phyloP scores from a whole-genome alignment of 306 rosid genomes.

The Lotus japonicus region DNA sequence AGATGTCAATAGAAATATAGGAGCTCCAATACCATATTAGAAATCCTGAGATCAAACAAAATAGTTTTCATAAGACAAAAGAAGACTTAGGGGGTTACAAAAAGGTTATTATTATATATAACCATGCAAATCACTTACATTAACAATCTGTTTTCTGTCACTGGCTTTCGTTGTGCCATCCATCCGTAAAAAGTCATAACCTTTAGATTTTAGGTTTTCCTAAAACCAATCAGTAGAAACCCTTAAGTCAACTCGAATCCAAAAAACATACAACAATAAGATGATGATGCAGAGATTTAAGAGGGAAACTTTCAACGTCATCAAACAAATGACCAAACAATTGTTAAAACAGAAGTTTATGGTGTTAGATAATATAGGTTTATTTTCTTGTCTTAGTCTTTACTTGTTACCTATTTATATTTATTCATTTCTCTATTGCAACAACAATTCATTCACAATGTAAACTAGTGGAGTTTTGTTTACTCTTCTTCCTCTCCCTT shows the following conservation, averaged over 20 bases:
- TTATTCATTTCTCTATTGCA: no score
- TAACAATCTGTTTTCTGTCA: constrained; percentile 65
- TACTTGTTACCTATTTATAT: no score
- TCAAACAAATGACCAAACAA: not conserved
- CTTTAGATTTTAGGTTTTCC: constrained; percentile 57
- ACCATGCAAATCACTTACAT: constrained; percentile 46
- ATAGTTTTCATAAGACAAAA: not conserved
- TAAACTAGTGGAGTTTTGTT: no score
- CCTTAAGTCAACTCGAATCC: not conserved
- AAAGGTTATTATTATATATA: not conserved
- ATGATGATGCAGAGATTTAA: not conserved
- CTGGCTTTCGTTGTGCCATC: constrained; percentile 89
- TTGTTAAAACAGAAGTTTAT: not conserved
- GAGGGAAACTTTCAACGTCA: not conserved
- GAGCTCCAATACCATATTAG: constrained; percentile 72
- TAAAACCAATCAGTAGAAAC: constrained; percentile 22
- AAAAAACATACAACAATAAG: constrained; percentile 9
- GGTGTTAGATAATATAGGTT: no score
- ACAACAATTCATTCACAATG: no score
- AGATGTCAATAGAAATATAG: constrained; percentile 89
- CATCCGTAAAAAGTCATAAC: constrained; percentile 64
- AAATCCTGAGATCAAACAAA: constrained; percentile 52
- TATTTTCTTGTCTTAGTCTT: no score
- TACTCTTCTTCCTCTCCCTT: no score
- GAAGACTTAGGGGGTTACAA: not conserved